phyloP scores from a whole-genome alignment of 768 basidiomycete species.

The Leccinellum luteum region DNA sequence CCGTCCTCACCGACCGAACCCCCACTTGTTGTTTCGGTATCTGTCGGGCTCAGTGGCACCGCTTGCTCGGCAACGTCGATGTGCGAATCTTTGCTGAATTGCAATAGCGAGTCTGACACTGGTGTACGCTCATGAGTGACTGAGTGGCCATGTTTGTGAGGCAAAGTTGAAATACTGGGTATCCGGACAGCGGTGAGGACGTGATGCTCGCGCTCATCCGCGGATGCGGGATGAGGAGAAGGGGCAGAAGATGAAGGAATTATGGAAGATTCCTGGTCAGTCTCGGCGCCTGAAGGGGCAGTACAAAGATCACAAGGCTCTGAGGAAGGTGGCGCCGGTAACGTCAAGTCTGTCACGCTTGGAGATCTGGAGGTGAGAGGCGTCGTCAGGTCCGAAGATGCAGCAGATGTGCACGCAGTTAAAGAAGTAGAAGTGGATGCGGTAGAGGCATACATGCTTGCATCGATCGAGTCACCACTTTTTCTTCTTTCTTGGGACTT shows the following conservation, averaged over 20 bases:
- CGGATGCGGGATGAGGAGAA: background rate
- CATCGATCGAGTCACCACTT: slow-evolving; percentile 22
- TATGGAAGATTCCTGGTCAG: background rate
- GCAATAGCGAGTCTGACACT: slow-evolving; percentile 6
- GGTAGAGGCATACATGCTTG: slow-evolving; percentile 22
- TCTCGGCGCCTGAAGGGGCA: background rate
- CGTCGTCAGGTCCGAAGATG: slow-evolving; percentile 18
- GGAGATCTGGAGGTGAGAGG: slow-evolving; percentile 22
- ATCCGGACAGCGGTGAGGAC: slow-evolving; percentile 26
- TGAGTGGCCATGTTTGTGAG: slow-evolving; percentile 7
- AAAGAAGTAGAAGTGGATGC: slow-evolving; percentile 24
- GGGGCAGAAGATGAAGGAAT: background rate
- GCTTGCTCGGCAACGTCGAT: background rate
- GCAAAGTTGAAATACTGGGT: slow-evolving; percentile 8
- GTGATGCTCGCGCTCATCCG: slow-evolving; percentile 20
- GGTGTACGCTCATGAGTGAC: background rate
- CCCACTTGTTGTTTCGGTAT: slow-evolving; percentile 7
- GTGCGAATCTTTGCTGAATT: slow-evolving; percentile 4
- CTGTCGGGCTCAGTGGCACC: slow-evolving; percentile 6
- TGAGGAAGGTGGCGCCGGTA: slow-evolving; percentile 1
- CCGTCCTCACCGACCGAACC: slow-evolving; percentile 14
- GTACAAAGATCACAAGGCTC: background rate
- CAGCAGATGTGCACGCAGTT: slow-evolving; percentile 18
- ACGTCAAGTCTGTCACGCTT: slow-evolving; percentile 17
- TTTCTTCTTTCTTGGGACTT: slow-evolving; percentile 19